phyloP scores from a whole-genome alignment of 2,329 filamentous ascomycete species.

The Cyphellophora attinorum region DNA sequence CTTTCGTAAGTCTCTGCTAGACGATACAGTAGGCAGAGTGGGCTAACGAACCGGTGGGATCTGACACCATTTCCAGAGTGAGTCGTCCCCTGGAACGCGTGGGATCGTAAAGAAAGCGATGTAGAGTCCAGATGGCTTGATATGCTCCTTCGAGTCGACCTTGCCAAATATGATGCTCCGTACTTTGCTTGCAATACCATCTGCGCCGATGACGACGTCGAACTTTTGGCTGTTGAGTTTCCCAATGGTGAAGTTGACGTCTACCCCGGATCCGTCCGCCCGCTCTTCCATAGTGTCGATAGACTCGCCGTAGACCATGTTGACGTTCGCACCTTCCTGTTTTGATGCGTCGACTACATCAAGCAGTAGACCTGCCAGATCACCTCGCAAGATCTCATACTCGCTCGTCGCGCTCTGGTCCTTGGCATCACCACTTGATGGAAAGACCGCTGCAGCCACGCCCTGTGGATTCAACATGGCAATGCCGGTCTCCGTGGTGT shows the following conservation, averaged over 20 bases:
- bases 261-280: constrained; percentile 23
- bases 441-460: constrained; percentile 25
- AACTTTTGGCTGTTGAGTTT: constrained; percentile 31
- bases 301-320: constrained; percentile 25
- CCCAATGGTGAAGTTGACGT: constrained; percentile 35
- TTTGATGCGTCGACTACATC: too few relatives aligned
- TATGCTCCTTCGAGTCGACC: too few relatives aligned
- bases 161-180: constrained; percentile 32
- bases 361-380: constrained; percentile 42
- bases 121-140: too few relatives aligned
- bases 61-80: constrained; percentile 10
- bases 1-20: too few relatives aligned
- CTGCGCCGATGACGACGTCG: constrained; percentile 47
- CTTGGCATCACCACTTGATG: too few relatives aligned
- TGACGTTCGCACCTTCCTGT: constrained; percentile 16
- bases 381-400: constrained; percentile 51
- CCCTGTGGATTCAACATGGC: neutral
- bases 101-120: constrained; percentile 22
- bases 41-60: constrained; percentile 3
- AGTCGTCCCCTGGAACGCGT: constrained; percentile 12
- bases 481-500: constrained; percentile 32
- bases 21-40: too few relatives aligned
- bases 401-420: too few relatives aligned
- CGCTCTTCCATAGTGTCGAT: constrained; percentile 22
- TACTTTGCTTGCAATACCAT: constrained; percentile 43